Evolutionary conservation across 2,329 filamentous ascomycete species (phyloP).

Genomic region (Mycogone perniciosa): DNA sequence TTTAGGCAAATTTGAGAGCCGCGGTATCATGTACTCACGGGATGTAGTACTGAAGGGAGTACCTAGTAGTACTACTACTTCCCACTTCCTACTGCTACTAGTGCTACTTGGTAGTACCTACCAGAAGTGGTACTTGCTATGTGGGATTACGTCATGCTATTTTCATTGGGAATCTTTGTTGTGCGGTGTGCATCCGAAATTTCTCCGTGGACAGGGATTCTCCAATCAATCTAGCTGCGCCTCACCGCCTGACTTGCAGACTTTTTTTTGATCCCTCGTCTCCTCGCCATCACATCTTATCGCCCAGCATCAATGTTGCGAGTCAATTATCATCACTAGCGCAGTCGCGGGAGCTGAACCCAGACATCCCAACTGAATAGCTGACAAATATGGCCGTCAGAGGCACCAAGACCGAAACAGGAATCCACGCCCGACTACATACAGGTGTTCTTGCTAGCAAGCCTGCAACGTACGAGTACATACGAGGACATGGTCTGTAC

Average conservation of each 20-base stretch:
- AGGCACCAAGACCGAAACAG: slow-evolving; percentile 14
- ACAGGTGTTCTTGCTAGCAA: neutral
- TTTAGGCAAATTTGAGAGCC: slow-evolving; percentile 4
- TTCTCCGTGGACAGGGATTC: slow-evolving; percentile 4
- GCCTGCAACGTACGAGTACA: neutral
- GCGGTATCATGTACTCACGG: neutral
- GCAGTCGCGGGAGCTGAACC: slow-evolving; percentile 1
- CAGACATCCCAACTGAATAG: slow-evolving; percentile 3
- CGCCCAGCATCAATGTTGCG: slow-evolving; percentile 1
- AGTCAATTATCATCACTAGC: slow-evolving; percentile 11
- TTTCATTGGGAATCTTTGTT: neutral
- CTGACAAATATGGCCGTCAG: slow-evolving; percentile 12
- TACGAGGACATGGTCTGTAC: neutral
- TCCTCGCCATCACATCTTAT: slow-evolving; percentile 8
- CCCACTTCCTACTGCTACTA: too few species aligned
- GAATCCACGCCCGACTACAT: slow-evolving; percentile 16
- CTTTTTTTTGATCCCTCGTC: slow-evolving; percentile 5
- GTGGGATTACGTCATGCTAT: too few species aligned
- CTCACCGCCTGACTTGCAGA: slow-evolving; percentile 15
- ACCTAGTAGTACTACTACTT: too few species aligned
- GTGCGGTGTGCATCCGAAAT: slow-evolving; percentile 3
- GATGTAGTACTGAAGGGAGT: too few species aligned
- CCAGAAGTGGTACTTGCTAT: too few species aligned
- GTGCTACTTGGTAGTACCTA: too few species aligned
- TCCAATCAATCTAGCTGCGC: slow-evolving; percentile 6